A percentile compares a stretch with the other conserved stretches of the same genome.
phyloP scores from a whole-genome alignment of 2,329 filamentous ascomycete species.

The Cladosporium sp. region DNA sequence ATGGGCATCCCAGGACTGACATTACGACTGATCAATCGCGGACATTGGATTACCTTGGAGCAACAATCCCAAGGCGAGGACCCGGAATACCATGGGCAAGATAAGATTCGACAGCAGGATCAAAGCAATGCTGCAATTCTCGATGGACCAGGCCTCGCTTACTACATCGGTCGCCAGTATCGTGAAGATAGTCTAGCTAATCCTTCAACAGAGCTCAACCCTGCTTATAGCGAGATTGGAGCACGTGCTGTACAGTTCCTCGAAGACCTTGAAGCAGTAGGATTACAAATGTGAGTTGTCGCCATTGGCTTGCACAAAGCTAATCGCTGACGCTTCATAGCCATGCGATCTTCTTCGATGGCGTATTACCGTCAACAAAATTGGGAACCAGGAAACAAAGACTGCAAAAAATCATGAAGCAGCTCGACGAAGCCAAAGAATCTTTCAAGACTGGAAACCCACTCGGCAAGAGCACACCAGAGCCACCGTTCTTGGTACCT shows the following conservation, averaged over 20 bases:
- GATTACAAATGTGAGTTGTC: constrained; percentile 58
- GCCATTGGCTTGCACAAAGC: constrained; percentile 11
- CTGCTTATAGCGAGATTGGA: constrained; percentile 57
- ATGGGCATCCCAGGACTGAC: constrained; percentile 12
- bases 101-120: neutral
- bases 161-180: constrained; percentile 59
- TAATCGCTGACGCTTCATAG: constrained; percentile 36
- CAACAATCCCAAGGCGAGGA: neutral
- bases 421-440: constrained; percentile 43
- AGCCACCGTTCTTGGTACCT: constrained; percentile 70
- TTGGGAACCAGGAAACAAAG: constrained; percentile 57
- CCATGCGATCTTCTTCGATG: constrained; percentile 78
- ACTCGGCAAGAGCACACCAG: constrained; percentile 38
- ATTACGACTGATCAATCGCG: constrained; percentile 5
- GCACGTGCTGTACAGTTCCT: constrained; percentile 60
- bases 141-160: constrained; percentile 76
- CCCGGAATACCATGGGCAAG: neutral
- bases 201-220: neutral
- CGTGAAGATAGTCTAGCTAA: constrained; percentile 9
- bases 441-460: constrained; percentile 20
- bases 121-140: constrained; percentile 47
- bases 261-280: constrained; percentile 50
- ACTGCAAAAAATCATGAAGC: constrained; percentile 54
- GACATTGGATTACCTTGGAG: neutral
- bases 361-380: constrained; percentile 68